Conservation (phyloP, 371 early-diverging fungal species). For the Mucor irregularis region DNA sequence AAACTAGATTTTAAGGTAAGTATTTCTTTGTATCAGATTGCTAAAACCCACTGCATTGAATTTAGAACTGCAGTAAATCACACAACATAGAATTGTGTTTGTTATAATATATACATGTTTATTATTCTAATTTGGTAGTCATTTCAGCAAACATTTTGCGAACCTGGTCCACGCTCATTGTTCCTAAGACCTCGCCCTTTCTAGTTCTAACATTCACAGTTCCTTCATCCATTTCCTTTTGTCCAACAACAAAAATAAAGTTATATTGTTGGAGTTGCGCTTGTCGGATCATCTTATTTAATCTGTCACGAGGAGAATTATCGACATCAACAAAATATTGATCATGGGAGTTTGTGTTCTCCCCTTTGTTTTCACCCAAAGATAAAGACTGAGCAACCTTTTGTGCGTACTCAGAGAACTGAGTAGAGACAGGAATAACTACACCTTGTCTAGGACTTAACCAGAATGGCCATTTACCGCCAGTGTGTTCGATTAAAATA, state of each 20-base stretch:
- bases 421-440: slow-evolving; percentile 81
- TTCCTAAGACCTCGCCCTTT: slow-evolving; percentile 56
- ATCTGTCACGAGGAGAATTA: slow-evolving; percentile 69
- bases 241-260: slow-evolving; percentile 93
- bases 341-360: slow-evolving; percentile 19
- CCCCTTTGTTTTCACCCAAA: slow-evolving; percentile 20
- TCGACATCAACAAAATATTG: slow-evolving; percentile 83
- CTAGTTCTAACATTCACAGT: slow-evolving; percentile 90
- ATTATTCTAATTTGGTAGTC: slow-evolving; percentile 40
- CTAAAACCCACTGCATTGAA: too few relatives aligned
- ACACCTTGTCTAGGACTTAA: slow-evolving; percentile 95
- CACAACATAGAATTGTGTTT: slow-evolving; percentile 3
- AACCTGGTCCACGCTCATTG: slow-evolving; percentile 48
- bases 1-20: too few relatives aligned
- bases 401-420: slow-evolving; percentile 49
- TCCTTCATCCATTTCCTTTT: slow-evolving; percentile 78
- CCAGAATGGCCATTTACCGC: slow-evolving; percentile 98
- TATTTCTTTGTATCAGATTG: too few relatives aligned
- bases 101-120: slow-evolving; percentile 9
- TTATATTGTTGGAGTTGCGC: slow-evolving; percentile 91
- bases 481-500: slow-evolving; percentile 89
- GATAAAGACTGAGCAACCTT: slow-evolving; percentile 41
- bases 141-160: slow-evolving; percentile 45
- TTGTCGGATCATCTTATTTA: slow-evolving; percentile 97
- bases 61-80: too few relatives aligned